Evolutionary conservation across 2,329 filamentous ascomycete species (phyloP), one percentile per base, ranked within the genome.

Genomic region (Cladosporium sp.): DNA sequence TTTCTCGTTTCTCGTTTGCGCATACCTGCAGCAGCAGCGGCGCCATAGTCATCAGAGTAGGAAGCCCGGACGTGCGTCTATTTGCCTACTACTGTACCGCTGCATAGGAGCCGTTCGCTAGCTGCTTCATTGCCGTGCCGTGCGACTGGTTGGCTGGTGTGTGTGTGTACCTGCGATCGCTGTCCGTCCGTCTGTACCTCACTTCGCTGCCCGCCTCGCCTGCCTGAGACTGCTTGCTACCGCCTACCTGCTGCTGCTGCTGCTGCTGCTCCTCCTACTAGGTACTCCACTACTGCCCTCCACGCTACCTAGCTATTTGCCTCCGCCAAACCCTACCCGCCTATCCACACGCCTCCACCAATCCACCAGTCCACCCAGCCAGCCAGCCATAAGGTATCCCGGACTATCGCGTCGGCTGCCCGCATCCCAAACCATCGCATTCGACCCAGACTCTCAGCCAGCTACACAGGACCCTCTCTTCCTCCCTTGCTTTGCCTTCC

Each of bases 31-130:
- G 28, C 23, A 53, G 50, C 50, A 26, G 28, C 23, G n/a, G 26
- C 50, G 50, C 50, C 18, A 18, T 7, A 1, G 6, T 10, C 23
- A 26, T 8, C 37, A 44, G n/a, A 18, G 8, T 44, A 44, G 35
- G 16, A 2, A 16, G 28, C 29, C 29, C 31, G 53, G 28, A n/a
- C 53, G 53, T 31, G 53, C 53, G 53, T n/a, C 29, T 10, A 56
- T 56, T 28, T 50, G 26, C 46, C 46, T 5, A n/a, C 29, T 29
- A 31, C 31, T 31, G 18, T 14, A 33, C 53, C 21, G n/a, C 53
- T 37, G 50, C 53, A 33, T 14, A 31, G 31, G 21, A 57, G 53
- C 53, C 53, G 53, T 26, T 57, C 53, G 53, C 53, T 57, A 57
- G 53, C 37, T 44, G 37, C 37, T 44, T 44, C 37, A 44, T 44